Conservation (phyloP, 805 yeast species). For the Tetrapisispora iriomotensis region DNA sequence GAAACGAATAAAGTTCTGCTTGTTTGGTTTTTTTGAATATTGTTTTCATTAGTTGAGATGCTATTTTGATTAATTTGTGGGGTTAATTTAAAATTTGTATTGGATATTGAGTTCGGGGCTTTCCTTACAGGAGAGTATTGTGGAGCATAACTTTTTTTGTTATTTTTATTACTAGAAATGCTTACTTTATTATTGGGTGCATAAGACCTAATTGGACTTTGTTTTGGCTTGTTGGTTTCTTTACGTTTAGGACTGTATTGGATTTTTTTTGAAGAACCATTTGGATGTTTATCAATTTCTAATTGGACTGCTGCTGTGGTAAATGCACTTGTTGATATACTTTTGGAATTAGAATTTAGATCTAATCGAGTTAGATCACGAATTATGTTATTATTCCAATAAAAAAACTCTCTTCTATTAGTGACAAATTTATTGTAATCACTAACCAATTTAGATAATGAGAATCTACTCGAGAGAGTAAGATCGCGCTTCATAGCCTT, state of each 20-base stretch:
- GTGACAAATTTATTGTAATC: constrained; percentile 24
- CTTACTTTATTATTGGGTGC: constrained; percentile 4
- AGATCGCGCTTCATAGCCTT: constrained; percentile 8
- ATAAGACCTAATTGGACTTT: background rate
- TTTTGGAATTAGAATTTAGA: constrained; percentile 10
- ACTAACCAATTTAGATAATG: constrained; percentile 15
- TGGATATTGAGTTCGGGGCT: background rate
- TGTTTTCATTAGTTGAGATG: background rate
- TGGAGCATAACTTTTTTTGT: constrained; percentile 12
- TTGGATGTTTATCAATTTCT: constrained; percentile 3
- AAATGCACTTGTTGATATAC: constrained; percentile 11
- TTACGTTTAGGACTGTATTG: background rate
- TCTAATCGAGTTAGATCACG: constrained; percentile 14
- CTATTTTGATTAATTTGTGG: background rate
- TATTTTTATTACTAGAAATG: background rate
- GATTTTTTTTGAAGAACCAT: background rate
- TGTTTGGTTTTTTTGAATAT: background rate
- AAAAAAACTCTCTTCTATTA: constrained; percentile 20
- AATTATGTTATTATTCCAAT: constrained; percentile 23
- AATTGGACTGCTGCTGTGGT: constrained; percentile 26
- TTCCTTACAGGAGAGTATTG: constrained; percentile 4
- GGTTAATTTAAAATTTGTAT: background rate
- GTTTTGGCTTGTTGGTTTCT: background rate
- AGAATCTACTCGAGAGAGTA: constrained; percentile 7
- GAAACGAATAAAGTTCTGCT: background rate